Percentiles rank a stretch among this genome's conserved stretches.
These are phyloP conservation scores for Teunomyces funiuensis DNA, from an alignment of 805 yeast genomes.

Conservation along the genomic window DNA sequence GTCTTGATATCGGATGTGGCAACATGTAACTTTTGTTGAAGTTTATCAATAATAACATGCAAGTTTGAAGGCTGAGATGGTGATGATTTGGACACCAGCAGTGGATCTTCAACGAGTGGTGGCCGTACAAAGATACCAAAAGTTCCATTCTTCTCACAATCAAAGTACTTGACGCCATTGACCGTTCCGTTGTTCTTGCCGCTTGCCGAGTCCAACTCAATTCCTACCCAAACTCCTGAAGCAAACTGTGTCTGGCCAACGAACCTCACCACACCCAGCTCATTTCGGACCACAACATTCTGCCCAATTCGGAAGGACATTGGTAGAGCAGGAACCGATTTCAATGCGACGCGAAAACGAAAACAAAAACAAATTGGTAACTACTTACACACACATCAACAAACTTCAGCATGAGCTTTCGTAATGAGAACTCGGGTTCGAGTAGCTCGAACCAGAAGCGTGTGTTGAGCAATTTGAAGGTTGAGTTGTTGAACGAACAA, in stretches of 20 bases:
- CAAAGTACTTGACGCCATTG: slow-evolving; percentile 44
- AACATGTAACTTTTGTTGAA: slow-evolving; percentile 47
- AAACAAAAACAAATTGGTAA: neutral
- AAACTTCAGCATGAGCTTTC: neutral
- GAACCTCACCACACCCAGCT: slow-evolving; percentile 48
- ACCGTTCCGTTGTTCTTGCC: slow-evolving; percentile 55
- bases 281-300: slow-evolving; percentile 36
- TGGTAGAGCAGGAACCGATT: neutral
- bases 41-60: slow-evolving; percentile 33
- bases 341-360: slow-evolving; percentile 6
- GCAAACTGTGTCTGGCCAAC: slow-evolving; percentile 59
- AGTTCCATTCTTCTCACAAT: slow-evolving; percentile 26
- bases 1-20: slow-evolving; percentile 25
- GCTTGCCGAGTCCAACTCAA: slow-evolving; percentile 38
- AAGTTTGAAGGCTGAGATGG: slow-evolving; percentile 4
- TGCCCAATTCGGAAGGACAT: slow-evolving; percentile 21
- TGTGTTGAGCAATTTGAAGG: slow-evolving; percentile 46
- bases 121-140: slow-evolving; percentile 53
- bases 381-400: neutral
- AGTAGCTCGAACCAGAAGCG: slow-evolving; percentile 14
- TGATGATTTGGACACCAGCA: slow-evolving; percentile 1
- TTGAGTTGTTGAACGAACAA: slow-evolving; percentile 79
- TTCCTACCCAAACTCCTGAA: slow-evolving; percentile 54
- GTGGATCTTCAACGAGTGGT: slow-evolving; percentile 19
- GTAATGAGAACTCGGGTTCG: slow-evolving; percentile 1